Evolutionary conservation across 441 rosid genomes (phyloP), one percentile per base, ranked within the genome.

Genomic region (Syzygium malaccense): DNA sequence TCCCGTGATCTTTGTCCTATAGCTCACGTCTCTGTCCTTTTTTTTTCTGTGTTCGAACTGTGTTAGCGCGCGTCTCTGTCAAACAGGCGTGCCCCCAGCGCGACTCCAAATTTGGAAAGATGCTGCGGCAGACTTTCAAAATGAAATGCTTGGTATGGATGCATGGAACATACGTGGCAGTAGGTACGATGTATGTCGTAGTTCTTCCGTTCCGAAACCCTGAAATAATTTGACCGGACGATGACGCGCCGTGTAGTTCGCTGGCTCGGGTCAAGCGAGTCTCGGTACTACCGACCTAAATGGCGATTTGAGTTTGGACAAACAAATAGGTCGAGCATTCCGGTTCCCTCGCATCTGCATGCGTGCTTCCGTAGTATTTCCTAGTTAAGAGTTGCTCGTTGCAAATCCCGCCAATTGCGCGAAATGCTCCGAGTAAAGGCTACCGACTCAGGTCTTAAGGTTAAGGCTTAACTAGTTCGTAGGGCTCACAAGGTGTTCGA

Each of bases 401-500:
- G 13, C 5, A 12, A 71, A 71, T 23, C 45, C 3, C 3, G 23
- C 4, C 17, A 41, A 75, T 25, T 1, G 17, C 0, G 0, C 9
- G 26, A 37, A 23, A 17, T 12, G 13, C 17, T 75, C 23, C 2
- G 4, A 33, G 28, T 10, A 12, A 75, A 9, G 83, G 0, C 1
- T 12, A 11, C 6, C 6, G 4, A 2, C 17, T 5, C 6, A 2
- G 0, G 23, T 71, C 3, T 71, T 71, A 12, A 20, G 51, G 83
- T 23, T 20, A 37, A 20, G 28, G 37, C 4, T 71, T 37, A 25
- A 37, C 14, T 1, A 9, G 51, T 37, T 37, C 49, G 3, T 1
- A 12, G 0, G n/a, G 1, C 0, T 20, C 1, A 28, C 25, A 37
- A 37, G 28, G 15, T 12, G 9, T 3, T 71, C 23, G 5, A 11